Evolutionary conservation across 208 protist species (phyloP).

Genomic region (Acanthamoeba polyphaga): DNA sequence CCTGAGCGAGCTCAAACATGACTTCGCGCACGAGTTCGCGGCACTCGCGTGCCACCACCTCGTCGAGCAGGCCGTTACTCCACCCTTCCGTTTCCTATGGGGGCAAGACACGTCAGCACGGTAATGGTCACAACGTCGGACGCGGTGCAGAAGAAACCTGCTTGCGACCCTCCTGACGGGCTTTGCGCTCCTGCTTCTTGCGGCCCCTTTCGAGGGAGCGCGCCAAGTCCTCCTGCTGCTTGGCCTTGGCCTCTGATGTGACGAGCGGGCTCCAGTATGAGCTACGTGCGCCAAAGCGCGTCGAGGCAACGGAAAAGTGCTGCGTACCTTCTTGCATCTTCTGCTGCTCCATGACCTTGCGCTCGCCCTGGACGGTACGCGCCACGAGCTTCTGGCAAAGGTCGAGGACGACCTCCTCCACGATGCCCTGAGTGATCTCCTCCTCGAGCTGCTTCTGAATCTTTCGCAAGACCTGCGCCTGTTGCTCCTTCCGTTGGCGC

Average conservation of each 20-base stretch:
- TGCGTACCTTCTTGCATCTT: neutral
- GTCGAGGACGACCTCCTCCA: slow-evolving; percentile 11
- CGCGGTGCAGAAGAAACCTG: too few species aligned
- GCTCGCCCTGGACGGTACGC: neutral
- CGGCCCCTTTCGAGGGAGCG: neutral
- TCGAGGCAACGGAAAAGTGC: neutral
- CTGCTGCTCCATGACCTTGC: neutral
- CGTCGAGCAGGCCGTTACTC: neutral
- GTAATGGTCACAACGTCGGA: too few species aligned
- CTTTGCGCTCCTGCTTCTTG: neutral
- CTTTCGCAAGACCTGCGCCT: neutral
- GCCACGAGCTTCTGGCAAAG: slow-evolving; percentile 19
- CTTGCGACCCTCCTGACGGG: neutral
- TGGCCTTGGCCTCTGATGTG: neutral
- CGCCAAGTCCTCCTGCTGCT: neutral
- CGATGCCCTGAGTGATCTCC: neutral
- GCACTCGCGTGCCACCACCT: neutral
- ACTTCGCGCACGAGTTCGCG: neutral
- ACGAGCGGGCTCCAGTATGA: neutral
- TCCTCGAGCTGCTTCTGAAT: slow-evolving; percentile 14
- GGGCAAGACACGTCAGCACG: too few species aligned
- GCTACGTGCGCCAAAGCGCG: neutral
- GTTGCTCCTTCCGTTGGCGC: neutral
- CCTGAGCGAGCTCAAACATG: neutral
- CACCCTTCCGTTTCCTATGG: neutral